Evolutionary conservation across 1,139 yeast genomes (phyloP).

Genomic region (Spathaspora sp.): DNA sequence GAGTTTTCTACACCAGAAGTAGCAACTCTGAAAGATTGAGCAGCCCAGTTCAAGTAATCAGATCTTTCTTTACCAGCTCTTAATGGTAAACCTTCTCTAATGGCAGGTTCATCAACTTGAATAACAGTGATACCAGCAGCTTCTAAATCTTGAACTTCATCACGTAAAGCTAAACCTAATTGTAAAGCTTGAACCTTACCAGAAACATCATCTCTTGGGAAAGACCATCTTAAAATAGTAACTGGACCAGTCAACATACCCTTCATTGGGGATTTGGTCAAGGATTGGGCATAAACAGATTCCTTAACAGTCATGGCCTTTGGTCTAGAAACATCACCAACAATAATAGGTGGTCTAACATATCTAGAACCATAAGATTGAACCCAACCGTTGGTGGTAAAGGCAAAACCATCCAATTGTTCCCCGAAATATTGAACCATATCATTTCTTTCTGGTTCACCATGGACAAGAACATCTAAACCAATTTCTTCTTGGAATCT

Average conservation of each 20-base stretch:
- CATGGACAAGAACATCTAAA: constrained; percentile 96
- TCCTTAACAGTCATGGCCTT: constrained; percentile 98
- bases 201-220: constrained; percentile 99
- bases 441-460: constrained; percentile 99
- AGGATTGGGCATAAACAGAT: constrained; percentile 97
- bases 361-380: constrained; percentile 99
- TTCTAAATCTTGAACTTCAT: constrained; percentile 97
- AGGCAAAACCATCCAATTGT: constrained; percentile 95
- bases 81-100: constrained; percentile 99
- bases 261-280: constrained; percentile 94
- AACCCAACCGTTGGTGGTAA: constrained; percentile 99
- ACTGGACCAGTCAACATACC: constrained; percentile 99
- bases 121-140: constrained; percentile 97
- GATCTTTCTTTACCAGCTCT: constrained; percentile 97
- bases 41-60: constrained; percentile 98
- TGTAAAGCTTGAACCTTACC: constrained; percentile 95
- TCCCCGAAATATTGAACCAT: constrained; percentile 99
- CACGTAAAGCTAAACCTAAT: constrained; percentile 97
- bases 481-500: constrained; percentile 99
- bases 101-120: constrained; percentile 99
- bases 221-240: constrained; percentile 99
- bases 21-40: constrained; percentile 99
- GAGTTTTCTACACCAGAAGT: constrained; percentile 95
- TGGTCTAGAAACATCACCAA: constrained; percentile 99
- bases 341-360: constrained; percentile 98